These are phyloP conservation scores for Coniochaeta sp. DNA, from an alignment of 2,329 filamentous ascomycete genomes.

Conservation along the genomic window DNA sequence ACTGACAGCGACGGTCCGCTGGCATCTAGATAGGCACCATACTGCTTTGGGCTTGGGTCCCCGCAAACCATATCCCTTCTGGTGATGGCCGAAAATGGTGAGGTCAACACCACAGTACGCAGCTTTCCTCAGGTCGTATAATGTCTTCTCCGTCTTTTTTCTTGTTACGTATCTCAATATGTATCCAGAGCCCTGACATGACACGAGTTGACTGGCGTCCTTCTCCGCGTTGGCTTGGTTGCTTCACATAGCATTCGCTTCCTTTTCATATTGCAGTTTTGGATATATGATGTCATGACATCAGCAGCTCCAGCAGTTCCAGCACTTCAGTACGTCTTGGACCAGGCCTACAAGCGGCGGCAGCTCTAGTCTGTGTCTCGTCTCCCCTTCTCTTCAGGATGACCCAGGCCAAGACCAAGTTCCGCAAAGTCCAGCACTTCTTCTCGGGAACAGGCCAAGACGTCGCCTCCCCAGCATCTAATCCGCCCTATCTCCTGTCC, in stretches of 20 bases:
- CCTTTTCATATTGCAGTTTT: background rate
- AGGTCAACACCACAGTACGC: background rate
- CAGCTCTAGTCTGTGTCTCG: background rate
- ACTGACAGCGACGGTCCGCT: too few relatives aligned
- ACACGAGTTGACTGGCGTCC: too few relatives aligned
- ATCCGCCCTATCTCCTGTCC: slow-evolving; percentile 23
- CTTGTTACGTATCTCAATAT: too few relatives aligned
- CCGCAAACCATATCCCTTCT: background rate
- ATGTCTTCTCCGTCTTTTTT: too few relatives aligned
- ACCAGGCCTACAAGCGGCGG: background rate
- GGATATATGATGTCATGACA: background rate
- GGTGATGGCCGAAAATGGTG: background rate
- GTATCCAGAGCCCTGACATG: too few relatives aligned
- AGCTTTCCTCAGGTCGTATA: background rate
- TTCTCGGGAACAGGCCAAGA: background rate
- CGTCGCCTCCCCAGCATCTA: background rate
- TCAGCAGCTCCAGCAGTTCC: background rate
- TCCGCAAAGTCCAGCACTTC: background rate
- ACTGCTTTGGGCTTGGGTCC: background rate
- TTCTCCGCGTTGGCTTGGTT: too few relatives aligned
- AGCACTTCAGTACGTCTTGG: background rate
- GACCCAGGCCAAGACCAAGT: background rate
- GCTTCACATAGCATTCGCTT: background rate
- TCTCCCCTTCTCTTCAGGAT: background rate
- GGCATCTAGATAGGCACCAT: background rate